phyloP scores from a whole-genome alignment of 78 protist genomes.

The Dictyostelium brefeldianum region DNA sequence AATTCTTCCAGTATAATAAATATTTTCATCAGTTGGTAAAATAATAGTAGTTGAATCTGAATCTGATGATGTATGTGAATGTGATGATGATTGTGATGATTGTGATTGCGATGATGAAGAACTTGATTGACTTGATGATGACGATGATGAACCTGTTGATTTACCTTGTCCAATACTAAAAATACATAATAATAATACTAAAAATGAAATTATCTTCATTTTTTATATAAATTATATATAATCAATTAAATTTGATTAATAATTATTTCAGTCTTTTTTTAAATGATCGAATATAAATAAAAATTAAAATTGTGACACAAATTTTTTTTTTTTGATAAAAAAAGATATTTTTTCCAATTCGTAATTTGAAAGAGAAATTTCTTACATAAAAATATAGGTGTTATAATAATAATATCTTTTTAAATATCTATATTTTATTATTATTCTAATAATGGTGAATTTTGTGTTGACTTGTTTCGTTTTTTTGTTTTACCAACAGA shows the following conservation, averaged over 20 bases:
- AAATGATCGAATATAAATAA: background rate
- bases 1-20: slow-evolving; percentile 19
- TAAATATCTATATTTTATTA: no score
- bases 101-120: background rate
- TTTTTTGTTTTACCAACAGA: background rate
- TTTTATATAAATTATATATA: no score
- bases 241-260: background rate
- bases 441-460: background rate
- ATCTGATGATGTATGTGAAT: background rate
- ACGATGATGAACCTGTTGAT: background rate
- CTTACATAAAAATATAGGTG: no score
- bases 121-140: background rate
- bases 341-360: no score
- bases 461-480: background rate
- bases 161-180: background rate
- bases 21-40: background rate
- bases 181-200: background rate
- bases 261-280: background rate
- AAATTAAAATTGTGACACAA: background rate
- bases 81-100: background rate
- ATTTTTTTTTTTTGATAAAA: no score
- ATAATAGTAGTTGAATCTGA: background rate
- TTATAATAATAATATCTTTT: no score
- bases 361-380: no score
- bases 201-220: background rate